These are phyloP conservation scores for Lablab purpureus DNA, from an alignment of 306 rosid genomes.

Conservation along the genomic window DNA sequence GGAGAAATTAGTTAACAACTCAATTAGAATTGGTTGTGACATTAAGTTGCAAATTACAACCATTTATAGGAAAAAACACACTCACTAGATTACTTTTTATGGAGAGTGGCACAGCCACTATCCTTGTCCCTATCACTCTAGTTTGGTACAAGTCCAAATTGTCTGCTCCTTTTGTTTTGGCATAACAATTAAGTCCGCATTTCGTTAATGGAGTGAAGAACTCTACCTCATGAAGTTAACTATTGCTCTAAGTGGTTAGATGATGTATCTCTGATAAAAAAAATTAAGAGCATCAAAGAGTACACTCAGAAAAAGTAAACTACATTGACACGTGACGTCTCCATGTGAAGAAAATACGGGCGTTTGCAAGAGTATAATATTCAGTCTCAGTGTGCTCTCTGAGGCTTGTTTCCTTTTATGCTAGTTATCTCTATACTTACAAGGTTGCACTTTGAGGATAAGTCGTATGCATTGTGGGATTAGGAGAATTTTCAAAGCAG, in stretches of 20 bases:
- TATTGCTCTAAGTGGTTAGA: conserved; percentile 55
- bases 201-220: conserved; percentile 35
- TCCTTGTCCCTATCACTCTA: conserved; percentile 44
- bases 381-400: neutral
- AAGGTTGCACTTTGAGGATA: conserved; percentile 33
- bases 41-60: conserved; percentile 34
- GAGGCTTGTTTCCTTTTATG: neutral
- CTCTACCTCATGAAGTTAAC: conserved; percentile 42
- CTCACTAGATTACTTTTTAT: conserved; percentile 18
- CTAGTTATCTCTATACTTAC: conserved; percentile 29
- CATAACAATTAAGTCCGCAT: conserved; percentile 24
- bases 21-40: conserved; percentile 28
- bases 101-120: conserved; percentile 70
- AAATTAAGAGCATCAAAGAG: neutral
- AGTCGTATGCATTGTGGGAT: conserved; percentile 44
- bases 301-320: neutral
- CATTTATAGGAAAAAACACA: conserved; percentile 49
- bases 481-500: conserved; percentile 47
- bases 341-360: conserved; percentile 7
- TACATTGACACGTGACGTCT: conserved; percentile 43
- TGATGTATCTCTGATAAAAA: conserved; percentile 40
- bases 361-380: neutral
- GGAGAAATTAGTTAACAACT: conserved; percentile 24
- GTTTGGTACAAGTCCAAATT: conserved; percentile 60
- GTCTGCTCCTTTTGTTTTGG: conserved; percentile 36